Base-by-base conservation (phyloP, 192 early-diverging fungal species). In the Gamsiella multidivaricata region DNA sequence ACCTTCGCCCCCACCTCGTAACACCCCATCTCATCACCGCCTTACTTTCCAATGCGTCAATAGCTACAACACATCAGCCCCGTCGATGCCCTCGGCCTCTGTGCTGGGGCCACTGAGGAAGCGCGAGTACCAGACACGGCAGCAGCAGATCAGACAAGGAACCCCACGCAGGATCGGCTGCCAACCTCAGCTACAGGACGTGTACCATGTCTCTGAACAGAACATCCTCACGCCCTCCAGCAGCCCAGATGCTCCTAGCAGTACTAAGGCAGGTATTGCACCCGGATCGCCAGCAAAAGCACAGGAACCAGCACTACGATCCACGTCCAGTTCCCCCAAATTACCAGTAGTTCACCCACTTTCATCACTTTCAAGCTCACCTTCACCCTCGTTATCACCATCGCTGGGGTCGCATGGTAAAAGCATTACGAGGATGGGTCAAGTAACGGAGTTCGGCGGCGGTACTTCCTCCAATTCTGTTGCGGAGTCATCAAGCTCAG, bases 41-140 rank as follows among this genome's bases (percentile, higher is more conserved):
- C n/a, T n/a, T n/a, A n/a, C n/a, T n/a, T n/a, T n/a, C n/a, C n/a
- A n/a, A n/a, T n/a, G n/a, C n/a, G n/a, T n/a, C n/a, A n/a, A n/a
- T n/a, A n/a, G 71, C 57, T 75, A 68, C 50, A 49, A 33, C 22
- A 32, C 37, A 4, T 4, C 51, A 5, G 43, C 47, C 20, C 39
- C 73, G 0, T 14, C 39, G 2, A 20, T 25, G 12, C 52, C 32
- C 17, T 37, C 56, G 0, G 29, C 26, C 5, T 50, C 73, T 28
- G 52, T 76, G 17, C 51, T 76, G 0, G 65, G 65, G 0, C 64
- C 64, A 0, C 22, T 76, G 20, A 53, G 65, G 37, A 76, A 56
- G 29, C 65, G 73, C 1, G 73, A 76, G 28, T 76, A 61, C 34
- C 64, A 68, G 39, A 68, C 73, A 26, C 73, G 73, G 5, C 73